Evolutionary conservation across 208 protist genomes (phyloP).

Genomic region (Trypanosoma platydactyli): DNA sequence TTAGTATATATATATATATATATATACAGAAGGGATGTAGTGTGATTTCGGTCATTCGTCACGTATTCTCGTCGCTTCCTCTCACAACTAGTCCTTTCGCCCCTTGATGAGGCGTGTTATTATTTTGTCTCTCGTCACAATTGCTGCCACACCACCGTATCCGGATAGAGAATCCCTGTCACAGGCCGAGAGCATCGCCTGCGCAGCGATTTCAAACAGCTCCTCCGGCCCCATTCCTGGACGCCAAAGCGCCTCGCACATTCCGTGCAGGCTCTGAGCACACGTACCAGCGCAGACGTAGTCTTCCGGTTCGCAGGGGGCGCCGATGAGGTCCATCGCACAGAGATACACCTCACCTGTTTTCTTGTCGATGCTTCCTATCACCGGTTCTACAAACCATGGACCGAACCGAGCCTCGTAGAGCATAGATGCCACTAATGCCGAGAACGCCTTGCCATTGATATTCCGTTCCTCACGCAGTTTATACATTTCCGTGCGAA

Average conservation of each 20-base stretch:
- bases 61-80: background rate
- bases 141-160: conserved; percentile 95
- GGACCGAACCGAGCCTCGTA: conserved; percentile 97
- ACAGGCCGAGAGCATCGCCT: conserved; percentile 95
- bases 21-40: no score
- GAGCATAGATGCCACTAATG: conserved; percentile 86
- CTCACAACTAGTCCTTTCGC: conserved; percentile 72
- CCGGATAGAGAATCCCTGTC: conserved; percentile 98
- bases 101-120: conserved; percentile 87
- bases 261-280: conserved; percentile 96
- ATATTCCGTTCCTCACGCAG: conserved; percentile 91
- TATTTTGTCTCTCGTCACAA: conserved; percentile 85
- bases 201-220: conserved; percentile 96
- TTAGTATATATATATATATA: background rate
- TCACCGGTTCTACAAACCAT: conserved; percentile 98
- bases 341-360: conserved; percentile 94
- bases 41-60: no score
- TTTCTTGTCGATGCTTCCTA: conserved; percentile 95
- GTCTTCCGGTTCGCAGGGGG: conserved; percentile 92
- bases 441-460: conserved; percentile 77
- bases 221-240: conserved; percentile 94
- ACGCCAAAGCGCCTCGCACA: conserved; percentile 97
- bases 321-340: conserved; percentile 96
- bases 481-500: conserved; percentile 91
- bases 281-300: conserved; percentile 97